Evolutionary conservation across 192 early-diverging fungal genomes (phyloP), one percentile per base, ranked within the genome.

Genomic region (Linnemannia zychae): DNA sequence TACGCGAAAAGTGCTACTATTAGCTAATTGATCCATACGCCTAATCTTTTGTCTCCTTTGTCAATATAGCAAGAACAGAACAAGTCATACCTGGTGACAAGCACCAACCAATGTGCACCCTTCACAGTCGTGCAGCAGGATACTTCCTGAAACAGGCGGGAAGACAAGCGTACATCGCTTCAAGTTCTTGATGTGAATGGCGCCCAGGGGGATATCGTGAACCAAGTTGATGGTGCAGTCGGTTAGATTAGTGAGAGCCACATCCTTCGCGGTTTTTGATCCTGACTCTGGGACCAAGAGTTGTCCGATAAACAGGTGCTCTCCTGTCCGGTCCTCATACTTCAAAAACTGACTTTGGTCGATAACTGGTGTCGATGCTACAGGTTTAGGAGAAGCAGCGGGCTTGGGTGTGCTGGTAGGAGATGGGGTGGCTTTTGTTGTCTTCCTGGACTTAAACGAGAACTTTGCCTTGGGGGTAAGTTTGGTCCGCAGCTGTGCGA

Each of bases 151-250:
- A 22, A 97, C 90, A 15, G 92, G 89, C 66, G 91, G 87, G 9
- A 96, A 84, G 31, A 98, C 83, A 12, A 98, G 48, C 36, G 70
- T 85, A 37, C 93, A 94, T 65, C 90, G 82, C 18, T 89, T 75
- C n/a, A 97, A 69, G 67, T 94, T 89, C 74, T 93, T 92, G 81
- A 95, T 93, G 81, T 98, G 95, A 37, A 98, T 81, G 2, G 96
- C 96, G 6, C 93, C 91, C 18, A 97, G 48, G 9, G 86, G 77
- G 4, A 85, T 74, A 69, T 80, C 79, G 12, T 85, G 85, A 3
- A 92, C 89, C 47, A 97, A 82, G 63, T 93, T 91, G 6, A 98
- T 79, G 3, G 96, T 82, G 78, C 95, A 95, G 47, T 89, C 68
- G 15, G 81, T 74, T 16, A 96, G 68, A 78, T 93, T 89, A 1